Conservation (phyloP, 164 flowering plant species). For the Annona cherimola region DNA sequence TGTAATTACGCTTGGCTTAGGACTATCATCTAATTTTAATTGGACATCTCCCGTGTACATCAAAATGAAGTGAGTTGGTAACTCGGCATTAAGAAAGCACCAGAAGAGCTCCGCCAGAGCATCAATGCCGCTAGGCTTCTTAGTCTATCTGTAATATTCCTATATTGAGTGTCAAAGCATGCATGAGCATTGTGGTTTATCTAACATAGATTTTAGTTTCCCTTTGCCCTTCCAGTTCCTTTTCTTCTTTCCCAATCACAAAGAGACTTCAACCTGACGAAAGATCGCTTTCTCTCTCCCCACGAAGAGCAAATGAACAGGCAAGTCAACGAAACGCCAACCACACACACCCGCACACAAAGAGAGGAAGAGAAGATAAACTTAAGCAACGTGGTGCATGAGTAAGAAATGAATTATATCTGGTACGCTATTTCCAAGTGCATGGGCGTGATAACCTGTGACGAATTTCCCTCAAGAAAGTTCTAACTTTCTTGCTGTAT, state of each 20-base stretch:
- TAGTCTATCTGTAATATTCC: neutral
- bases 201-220: slow-evolving; percentile 3
- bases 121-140: neutral
- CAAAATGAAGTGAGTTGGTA: slow-evolving; percentile 23
- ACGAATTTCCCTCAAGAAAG: neutral
- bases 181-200: slow-evolving; percentile 2
- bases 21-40: slow-evolving; percentile 11
- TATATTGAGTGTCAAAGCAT: neutral
- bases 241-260: neutral
- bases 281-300: neutral
- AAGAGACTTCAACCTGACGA: neutral
- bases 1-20: no score
- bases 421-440: neutral
- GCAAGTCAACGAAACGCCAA: slow-evolving; percentile 6
- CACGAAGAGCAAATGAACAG: neutral
- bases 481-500: neutral
- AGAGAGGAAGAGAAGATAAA: neutral
- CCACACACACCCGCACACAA: neutral
- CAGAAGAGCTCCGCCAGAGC: neutral
- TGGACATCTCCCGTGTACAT: slow-evolving; percentile 6
- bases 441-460: neutral
- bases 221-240: neutral
- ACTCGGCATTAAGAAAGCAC: neutral
- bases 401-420: neutral
- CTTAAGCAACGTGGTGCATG: neutral